Evolutionary conservation across 176 grass and related monocot species (phyloP), one percentile per base, ranked within the genome.

Genomic region (Oryza meyeriana): DNA sequence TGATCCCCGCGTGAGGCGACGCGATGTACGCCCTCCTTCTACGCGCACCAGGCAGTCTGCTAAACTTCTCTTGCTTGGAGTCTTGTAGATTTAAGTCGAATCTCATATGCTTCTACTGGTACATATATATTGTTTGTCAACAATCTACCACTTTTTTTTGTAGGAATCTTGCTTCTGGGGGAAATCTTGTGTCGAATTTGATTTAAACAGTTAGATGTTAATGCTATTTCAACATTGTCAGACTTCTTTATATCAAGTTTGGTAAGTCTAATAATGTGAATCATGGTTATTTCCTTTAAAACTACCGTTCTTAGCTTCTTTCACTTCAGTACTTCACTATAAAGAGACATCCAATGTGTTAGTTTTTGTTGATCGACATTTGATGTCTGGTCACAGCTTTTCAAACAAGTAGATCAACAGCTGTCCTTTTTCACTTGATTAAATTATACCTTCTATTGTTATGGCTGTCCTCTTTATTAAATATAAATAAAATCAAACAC

Each of bases 191-290:
- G 58, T 67, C 74, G 27, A 84, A 89, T 98, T 91, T 70, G 82
- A 25, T 67, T 34, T 18, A 94, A 94, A 76, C 33, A 79, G 73
- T 77, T 98, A 83, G 90, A 98, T 83, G 77, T 50, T 61, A 80
- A 70, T 64, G 86, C 90, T 64, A 78, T 94, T 38, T 73, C 83
- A 58, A 94, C 86, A 42, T 89, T 98, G 75, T 89, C 81, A 80
- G 92, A 94, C 31, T 98, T 98, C 86, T 98, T 98, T 83, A 86
- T 85, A 84, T 92, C 92, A 76, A 94, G 91, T 81, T 80, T 98
- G 75, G 95, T 98, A 94, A 98, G 88, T 90, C 55, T 77, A 12
- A 69, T 58, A 71, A 30, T 66, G 29, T 61, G 64, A 27, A 55
- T 71, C 50, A 75, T 93, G 55, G 2, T 82, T 83, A 55, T 68